Conservation (phyloP, 2,329 filamentous ascomycete genomes). For the Colletotrichum karsti region DNA sequence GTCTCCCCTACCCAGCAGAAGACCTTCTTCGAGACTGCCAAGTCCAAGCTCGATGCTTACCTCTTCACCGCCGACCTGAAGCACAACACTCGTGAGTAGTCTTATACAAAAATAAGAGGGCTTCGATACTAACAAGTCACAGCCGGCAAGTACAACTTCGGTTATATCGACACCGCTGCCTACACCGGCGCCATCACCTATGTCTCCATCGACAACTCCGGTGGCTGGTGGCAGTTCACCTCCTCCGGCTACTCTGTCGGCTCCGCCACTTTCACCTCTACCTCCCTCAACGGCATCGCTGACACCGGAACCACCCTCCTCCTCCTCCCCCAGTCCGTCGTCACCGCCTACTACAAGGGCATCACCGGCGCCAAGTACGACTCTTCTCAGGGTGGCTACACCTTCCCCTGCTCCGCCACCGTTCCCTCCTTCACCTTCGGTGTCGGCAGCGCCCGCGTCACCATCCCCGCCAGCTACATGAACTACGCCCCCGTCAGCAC, state of each 20-base stretch:
- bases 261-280: conserved; percentile 23
- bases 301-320: conserved; percentile 40
- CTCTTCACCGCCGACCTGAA: conserved; percentile 31
- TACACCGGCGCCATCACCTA: conserved; percentile 68
- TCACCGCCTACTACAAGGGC: conserved; percentile 34
- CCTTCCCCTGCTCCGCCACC: conserved; percentile 53
- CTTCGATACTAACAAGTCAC: conserved; percentile 34
- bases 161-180: conserved; percentile 62
- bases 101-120: not conserved
- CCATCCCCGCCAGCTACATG: conserved; percentile 51
- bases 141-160: conserved; percentile 46
- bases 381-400: conserved; percentile 34
- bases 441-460: conserved; percentile 51
- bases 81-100: conserved; percentile 18
- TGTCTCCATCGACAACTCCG: conserved; percentile 58
- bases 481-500: conserved; percentile 53
- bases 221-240: conserved; percentile 72
- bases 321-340: conserved; percentile 33
- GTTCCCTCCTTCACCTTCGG: conserved; percentile 54
- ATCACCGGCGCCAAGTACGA: conserved; percentile 34
- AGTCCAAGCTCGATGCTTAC: conserved; percentile 18
- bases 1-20: conserved; percentile 40
- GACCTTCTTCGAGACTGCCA: conserved; percentile 36
- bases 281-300: conserved; percentile 31
- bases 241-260: conserved; percentile 32